A percentile compares a stretch with the other conserved stretches of the same genome.
phyloP scores from a whole-genome alignment of 805 yeast species.

The Sugiyamaella americana region DNA sequence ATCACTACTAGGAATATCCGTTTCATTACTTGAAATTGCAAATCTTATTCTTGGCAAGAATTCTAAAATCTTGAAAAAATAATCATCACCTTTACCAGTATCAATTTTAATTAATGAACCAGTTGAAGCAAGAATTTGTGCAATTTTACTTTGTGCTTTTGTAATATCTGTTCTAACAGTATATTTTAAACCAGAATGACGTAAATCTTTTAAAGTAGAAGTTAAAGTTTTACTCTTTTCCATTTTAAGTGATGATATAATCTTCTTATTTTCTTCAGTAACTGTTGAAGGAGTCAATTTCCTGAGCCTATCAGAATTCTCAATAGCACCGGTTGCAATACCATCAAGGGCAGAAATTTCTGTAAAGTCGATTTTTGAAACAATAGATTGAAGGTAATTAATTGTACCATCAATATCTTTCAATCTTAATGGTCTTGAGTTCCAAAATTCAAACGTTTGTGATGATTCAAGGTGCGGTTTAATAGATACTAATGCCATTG shows the following conservation, averaged over 20 bases:
- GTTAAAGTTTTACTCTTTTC: conserved; percentile 76
- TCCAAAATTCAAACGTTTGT: conserved; percentile 38
- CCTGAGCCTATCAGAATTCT: conserved; percentile 55
- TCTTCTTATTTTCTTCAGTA: conserved; percentile 70
- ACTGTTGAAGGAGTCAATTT: conserved; percentile 70
- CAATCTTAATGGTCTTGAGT: conserved; percentile 50
- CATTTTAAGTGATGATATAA: conserved; percentile 63
- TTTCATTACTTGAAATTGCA: conserved; percentile 52
- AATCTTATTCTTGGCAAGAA: conserved; percentile 72
- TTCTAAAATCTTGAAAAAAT: conserved; percentile 69
- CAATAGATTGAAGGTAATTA: conserved; percentile 50
- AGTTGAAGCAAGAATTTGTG: conserved; percentile 52
- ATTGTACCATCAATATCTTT: conserved; percentile 45
- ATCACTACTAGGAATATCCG: conserved; percentile 70
- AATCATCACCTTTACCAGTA: conserved; percentile 38
- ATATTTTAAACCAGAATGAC: conserved; percentile 68
- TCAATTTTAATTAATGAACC: conserved; percentile 34
- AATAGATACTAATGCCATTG: not conserved
- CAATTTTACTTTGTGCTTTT: conserved; percentile 54
- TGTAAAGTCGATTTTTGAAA: conserved; percentile 31
- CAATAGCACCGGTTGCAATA: conserved; percentile 48
- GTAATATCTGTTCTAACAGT: conserved; percentile 62
- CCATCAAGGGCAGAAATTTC: conserved; percentile 45
- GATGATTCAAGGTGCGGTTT: conserved; percentile 1
- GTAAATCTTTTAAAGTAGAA: conserved; percentile 67